Evolutionary conservation across 1,284 basidiomycete species (phyloP).

Genomic region (Ganoderma lingzhi): DNA sequence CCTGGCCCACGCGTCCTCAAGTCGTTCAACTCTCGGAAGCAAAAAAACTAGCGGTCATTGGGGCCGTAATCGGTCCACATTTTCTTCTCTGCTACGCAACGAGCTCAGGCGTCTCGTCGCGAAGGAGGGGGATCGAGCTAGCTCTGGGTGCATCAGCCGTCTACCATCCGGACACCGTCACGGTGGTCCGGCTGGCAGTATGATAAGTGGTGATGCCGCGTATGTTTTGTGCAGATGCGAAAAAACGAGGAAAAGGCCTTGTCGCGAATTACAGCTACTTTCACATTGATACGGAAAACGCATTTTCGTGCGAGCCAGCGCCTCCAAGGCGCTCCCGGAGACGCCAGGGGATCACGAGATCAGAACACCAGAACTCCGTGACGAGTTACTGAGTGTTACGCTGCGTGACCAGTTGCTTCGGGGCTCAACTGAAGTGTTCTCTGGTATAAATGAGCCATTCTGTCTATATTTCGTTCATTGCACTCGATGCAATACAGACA

Average conservation of each 20-base stretch:
- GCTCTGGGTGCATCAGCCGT: neutral
- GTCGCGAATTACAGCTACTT: too few relatives aligned
- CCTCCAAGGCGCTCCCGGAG: too few relatives aligned
- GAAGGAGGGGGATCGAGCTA: neutral
- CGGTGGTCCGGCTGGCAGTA: neutral
- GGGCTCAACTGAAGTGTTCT: too few relatives aligned
- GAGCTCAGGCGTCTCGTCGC: neutral
- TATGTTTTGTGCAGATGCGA: neutral
- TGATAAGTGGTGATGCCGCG: neutral
- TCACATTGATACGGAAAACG: too few relatives aligned
- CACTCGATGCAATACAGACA: too few relatives aligned
- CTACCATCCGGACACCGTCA: neutral
- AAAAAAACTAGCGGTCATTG: neutral
- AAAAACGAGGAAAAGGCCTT: constrained; percentile 10
- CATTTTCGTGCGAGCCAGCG: too few relatives aligned
- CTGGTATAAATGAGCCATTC: too few relatives aligned
- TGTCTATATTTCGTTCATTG: too few relatives aligned
- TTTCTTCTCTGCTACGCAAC: neutral
- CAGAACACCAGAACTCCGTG: too few relatives aligned
- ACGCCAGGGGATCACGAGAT: too few relatives aligned
- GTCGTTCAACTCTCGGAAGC: neutral
- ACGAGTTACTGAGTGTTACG: too few relatives aligned
- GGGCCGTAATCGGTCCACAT: neutral
- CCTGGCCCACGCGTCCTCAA: neutral
- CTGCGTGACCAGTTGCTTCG: too few relatives aligned